Evolutionary conservation across 225 moss, liverwort and hornwort genomes (phyloP).

Genomic region (Bryum argenteum): DNA sequence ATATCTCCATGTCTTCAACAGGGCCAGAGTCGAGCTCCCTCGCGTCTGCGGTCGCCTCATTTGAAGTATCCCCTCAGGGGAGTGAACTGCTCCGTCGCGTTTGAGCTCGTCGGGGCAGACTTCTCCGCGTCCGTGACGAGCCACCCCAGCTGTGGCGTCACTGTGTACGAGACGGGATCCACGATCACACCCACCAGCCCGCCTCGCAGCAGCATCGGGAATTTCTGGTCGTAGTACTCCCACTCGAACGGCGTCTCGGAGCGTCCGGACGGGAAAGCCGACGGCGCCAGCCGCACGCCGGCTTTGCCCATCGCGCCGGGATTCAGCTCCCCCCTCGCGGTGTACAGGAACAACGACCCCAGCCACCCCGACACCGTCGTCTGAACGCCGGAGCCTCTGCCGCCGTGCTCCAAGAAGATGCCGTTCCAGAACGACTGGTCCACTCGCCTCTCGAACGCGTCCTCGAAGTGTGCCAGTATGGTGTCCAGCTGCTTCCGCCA

Average conservation of each 20-base stretch:
- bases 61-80: too few species aligned
- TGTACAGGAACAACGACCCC: conserved; percentile 16
- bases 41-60: too few species aligned
- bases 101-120: not conserved
- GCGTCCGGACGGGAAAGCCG: not conserved
- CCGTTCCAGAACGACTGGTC: conserved; percentile 24
- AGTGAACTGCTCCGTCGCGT: too few species aligned
- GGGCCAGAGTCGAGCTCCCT: too few species aligned
- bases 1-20: too few species aligned
- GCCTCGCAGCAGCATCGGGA: conserved; percentile 8
- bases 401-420: conserved; percentile 24
- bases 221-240: not conserved
- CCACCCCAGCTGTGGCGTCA: not conserved
- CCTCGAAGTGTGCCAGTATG: conserved; percentile 24
- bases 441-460: conserved; percentile 10
- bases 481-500: conserved; percentile 19
- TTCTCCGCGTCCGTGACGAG: conserved; percentile 9
- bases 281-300: not conserved
- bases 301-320: not conserved
- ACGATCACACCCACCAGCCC: conserved; percentile 10
- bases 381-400: not conserved
- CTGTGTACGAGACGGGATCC: not conserved
- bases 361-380: conserved; percentile 18
- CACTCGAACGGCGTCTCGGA: conserved; percentile 21
- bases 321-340: not conserved